phyloP scores from a whole-genome alignment of 23 red algal genomes.

The Agarophyton chilense region DNA sequence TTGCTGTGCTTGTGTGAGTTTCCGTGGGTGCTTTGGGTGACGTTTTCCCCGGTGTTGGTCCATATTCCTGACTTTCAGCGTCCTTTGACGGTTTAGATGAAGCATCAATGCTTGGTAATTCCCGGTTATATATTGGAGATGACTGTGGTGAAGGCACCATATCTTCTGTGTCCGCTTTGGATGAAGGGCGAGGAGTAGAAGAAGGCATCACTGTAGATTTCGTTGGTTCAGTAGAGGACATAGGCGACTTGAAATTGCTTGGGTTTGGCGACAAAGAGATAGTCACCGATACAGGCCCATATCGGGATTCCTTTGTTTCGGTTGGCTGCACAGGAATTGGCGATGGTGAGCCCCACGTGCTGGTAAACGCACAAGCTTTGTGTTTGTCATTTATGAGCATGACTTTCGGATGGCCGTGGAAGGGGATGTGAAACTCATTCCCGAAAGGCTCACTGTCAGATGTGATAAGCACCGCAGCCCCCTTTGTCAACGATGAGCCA shows the following conservation, averaged over 20 bases:
- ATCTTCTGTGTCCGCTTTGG: neutral
- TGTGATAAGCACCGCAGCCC: slow-evolving; percentile 24
- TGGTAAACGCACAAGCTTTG: slow-evolving; percentile 31
- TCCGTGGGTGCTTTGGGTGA: neutral
- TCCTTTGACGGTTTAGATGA: neutral
- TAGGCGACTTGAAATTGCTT: neutral
- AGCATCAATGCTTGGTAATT: neutral
- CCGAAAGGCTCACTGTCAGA: slow-evolving; percentile 56
- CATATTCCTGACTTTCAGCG: neutral
- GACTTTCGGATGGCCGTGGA: slow-evolving; percentile 36
- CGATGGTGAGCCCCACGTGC: slow-evolving; percentile 31
- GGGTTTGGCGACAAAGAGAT: neutral
- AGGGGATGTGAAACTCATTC: slow-evolving; percentile 32
- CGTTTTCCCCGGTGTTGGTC: neutral
- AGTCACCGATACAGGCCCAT: neutral
- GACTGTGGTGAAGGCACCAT: neutral
- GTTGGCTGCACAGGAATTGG: neutral
- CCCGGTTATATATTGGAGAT: neutral
- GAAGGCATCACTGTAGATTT: neutral
- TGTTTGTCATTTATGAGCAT: slow-evolving; percentile 21
- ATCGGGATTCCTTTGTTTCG: neutral
- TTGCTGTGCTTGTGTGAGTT: neutral
- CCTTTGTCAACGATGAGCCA: neutral
- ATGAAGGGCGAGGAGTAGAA: neutral
- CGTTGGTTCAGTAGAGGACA: neutral